Evolutionary conservation across 495 filamentous ascomycete genomes (phyloP), one percentile per base, ranked within the genome.

Genomic region (Penicillium malachiteum): DNA sequence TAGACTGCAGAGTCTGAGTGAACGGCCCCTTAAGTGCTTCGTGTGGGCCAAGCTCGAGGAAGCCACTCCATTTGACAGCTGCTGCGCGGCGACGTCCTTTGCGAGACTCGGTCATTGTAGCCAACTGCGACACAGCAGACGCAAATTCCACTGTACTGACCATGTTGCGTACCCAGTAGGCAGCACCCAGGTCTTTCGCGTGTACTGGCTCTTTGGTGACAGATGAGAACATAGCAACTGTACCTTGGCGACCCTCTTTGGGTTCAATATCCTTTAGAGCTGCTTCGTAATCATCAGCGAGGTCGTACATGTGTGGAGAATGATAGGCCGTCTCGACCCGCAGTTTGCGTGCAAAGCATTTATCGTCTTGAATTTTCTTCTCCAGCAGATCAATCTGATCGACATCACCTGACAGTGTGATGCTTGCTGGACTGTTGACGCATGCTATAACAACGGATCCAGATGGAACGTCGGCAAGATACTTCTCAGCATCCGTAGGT

Each of bases 351-450:
- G 34, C 34, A 37, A 37, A 37, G 5, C 4, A 26, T 1, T 4
- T 4, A 26, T 26, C 21, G 21, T 4, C 21, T 26, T 26, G 2
- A 26, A 4, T 4, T 26, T 26, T 26, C 21, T 26, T 26, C n/a
- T n/a, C 21, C 21, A 26, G 21, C 21, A 2, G 1, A 26, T 55
- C 51, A 10, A 65, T 54, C 21, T 75, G 76, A 11, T 65, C 62
- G 32, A 64, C 62, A 39, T 76, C 73, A n/a, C 77, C 76, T 40
- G 76, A 76, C 12, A 79, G 44, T 0, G 76, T 80, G 1, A 69
- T 62, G 49, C 70, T 76, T 2, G 55, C 30, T 17, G 71, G 71
- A 37, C 68, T 71, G 56, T 80, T 83, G 37, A 68, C 58, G 56
- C 76, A 80, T 2, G 78, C 80, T 6, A 83, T 52, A 2, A 57